phyloP scores from a whole-genome alignment of 2,329 filamentous ascomycete species.

The Exophiala calicioides region DNA sequence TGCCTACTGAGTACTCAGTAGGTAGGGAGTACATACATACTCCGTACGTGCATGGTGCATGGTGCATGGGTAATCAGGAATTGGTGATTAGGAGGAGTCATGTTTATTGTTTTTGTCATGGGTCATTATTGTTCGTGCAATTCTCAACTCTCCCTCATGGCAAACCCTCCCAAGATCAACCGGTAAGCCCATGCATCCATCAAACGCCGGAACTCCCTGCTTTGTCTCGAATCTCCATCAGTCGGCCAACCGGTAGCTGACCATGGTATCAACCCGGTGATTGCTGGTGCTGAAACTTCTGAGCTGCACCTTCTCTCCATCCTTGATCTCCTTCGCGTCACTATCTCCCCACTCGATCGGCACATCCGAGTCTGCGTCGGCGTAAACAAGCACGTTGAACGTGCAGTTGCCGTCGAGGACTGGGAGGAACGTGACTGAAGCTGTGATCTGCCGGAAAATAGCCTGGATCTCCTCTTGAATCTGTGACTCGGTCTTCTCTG shows the following conservation, averaged over 20 bases:
- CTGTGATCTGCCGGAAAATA: conserved; percentile 96
- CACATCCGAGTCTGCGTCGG: conserved; percentile 93
- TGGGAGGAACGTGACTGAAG: conserved; percentile 93
- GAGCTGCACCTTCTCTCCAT: conserved; percentile 92
- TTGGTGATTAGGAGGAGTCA: not conserved
- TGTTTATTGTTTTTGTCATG: no score
- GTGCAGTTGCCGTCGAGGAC: conserved; percentile 94
- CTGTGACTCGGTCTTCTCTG: conserved; percentile 85
- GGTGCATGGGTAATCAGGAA: no score
- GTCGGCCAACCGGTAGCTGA: conserved; percentile 73
- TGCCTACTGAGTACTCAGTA: no score
- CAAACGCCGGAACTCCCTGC: conserved; percentile 15
- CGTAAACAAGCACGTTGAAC: conserved; percentile 98
- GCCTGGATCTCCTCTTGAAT: conserved; percentile 96
- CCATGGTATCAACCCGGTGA: conserved; percentile 90
- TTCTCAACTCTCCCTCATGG: no score
- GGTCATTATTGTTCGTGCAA: no score
- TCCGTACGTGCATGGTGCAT: no score
- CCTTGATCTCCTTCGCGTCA: conserved; percentile 93
- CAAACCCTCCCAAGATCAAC: no score
- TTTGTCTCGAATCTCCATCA: conserved; percentile 27
- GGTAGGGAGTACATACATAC: not conserved
- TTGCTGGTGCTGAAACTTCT: conserved; percentile 94
- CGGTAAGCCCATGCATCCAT: not conserved
- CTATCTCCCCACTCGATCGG: conserved; percentile 98